phyloP scores from a whole-genome alignment of 768 basidiomycete genomes.

The Mycena galericulata region DNA sequence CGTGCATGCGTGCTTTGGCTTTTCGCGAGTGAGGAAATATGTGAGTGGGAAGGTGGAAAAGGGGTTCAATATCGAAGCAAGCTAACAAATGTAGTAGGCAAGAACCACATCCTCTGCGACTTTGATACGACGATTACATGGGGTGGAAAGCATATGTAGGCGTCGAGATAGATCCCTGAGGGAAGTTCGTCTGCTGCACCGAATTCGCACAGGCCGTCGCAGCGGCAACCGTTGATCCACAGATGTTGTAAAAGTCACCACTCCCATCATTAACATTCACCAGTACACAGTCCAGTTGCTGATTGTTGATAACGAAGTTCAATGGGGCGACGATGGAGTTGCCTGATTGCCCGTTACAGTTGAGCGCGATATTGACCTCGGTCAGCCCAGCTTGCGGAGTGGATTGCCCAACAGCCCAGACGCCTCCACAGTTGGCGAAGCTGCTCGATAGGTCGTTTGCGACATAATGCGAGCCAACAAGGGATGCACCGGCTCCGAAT shows the following conservation, averaged over 20 bases:
- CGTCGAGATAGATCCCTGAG: too few relatives aligned
- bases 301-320: neutral
- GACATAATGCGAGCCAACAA: neutral
- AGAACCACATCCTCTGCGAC: too few relatives aligned
- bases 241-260: neutral
- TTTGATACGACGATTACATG: too few relatives aligned
- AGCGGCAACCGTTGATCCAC: neutral
- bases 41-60: too few relatives aligned
- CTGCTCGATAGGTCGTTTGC: neutral
- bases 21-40: too few relatives aligned
- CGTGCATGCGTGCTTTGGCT: too few relatives aligned
- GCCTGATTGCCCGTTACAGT: conserved; percentile 6
- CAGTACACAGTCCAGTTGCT: neutral
- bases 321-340: neutral
- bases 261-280: neutral
- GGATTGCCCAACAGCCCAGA: neutral
- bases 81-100: too few relatives aligned
- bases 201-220: neutral
- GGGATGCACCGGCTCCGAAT: neutral
- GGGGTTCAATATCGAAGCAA: too few relatives aligned
- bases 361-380: neutral
- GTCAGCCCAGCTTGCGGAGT: neutral
- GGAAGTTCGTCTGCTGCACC: neutral
- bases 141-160: too few relatives aligned
- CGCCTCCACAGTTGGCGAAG: neutral